Percentiles rank a stretch among this genome's conserved stretches.
phyloP scores from a whole-genome alignment of 345 rosid species.

The Salix exigua region DNA sequence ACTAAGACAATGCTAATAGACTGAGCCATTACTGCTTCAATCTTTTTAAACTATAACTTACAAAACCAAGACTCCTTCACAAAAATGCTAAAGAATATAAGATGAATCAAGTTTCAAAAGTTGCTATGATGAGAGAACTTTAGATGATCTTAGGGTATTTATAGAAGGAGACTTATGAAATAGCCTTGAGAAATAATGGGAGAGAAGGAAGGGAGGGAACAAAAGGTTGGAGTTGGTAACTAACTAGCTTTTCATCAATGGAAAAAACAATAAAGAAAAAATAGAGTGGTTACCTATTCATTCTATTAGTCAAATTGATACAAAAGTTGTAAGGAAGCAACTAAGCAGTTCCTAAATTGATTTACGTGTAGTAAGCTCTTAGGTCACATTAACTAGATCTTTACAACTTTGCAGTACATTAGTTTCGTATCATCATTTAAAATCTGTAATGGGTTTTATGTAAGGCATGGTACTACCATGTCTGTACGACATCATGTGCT shows the following conservation, averaged over 20 bases:
- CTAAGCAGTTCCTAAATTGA: too few relatives aligned
- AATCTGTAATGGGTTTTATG: too few relatives aligned
- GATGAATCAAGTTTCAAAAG: neutral
- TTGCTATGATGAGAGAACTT: constrained; percentile 19
- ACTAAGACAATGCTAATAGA: constrained; percentile 16
- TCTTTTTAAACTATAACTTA: neutral
- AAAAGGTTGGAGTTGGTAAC: constrained; percentile 42
- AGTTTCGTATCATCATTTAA: too few relatives aligned
- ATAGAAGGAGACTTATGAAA: constrained; percentile 21
- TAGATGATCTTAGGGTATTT: constrained; percentile 21
- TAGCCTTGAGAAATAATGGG: constrained; percentile 17
- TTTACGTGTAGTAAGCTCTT: too few relatives aligned
- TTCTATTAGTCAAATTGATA: constrained; percentile 21
- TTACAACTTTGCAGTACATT: too few relatives aligned
- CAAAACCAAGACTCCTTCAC: constrained; percentile 6
- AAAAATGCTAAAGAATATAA: constrained; percentile 11
- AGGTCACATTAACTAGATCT: too few relatives aligned
- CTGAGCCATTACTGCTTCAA: constrained; percentile 34
- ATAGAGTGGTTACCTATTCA: constrained; percentile 37
- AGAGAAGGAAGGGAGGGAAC: constrained; percentile 7
- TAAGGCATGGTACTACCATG: too few relatives aligned
- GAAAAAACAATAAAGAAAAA: constrained; percentile 6
- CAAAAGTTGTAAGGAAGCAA: neutral
- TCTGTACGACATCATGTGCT: neutral
- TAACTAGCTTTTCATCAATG: constrained; percentile 12